Conservation (phyloP, 148 eudicot species). For the Cornus florida region DNA sequence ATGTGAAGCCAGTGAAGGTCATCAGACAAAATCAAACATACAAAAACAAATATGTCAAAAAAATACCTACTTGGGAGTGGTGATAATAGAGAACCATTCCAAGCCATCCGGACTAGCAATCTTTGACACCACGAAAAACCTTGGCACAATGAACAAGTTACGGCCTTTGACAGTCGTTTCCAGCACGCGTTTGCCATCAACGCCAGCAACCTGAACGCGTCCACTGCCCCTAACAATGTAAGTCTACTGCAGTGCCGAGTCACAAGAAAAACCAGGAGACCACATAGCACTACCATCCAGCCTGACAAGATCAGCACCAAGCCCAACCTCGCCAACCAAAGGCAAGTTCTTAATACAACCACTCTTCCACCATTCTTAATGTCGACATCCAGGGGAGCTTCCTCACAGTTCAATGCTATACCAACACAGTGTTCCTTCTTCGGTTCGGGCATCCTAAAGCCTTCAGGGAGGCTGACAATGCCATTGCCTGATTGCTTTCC, state of each 20-base stretch:
- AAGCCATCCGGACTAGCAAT: conserved; percentile 67
- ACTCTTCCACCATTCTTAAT: conserved; percentile 70
- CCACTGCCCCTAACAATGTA: conserved; percentile 82
- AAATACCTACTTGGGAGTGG: conserved; percentile 71
- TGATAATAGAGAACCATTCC: conserved; percentile 94
- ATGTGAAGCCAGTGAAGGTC: no score
- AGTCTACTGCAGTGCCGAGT: conserved; percentile 84
- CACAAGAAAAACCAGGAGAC: conserved; percentile 86
- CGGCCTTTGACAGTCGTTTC: conserved; percentile 71
- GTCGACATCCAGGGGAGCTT: conserved; percentile 84
- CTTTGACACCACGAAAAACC: conserved; percentile 85
- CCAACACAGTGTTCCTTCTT: conserved; percentile 58
- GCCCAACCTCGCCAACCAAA: conserved; percentile 76
- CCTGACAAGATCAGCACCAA: conserved; percentile 82
- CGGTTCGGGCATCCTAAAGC: conserved; percentile 69
- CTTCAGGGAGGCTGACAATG: conserved; percentile 53
- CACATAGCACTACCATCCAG: conserved; percentile 72
- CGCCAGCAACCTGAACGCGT: conserved; percentile 77
- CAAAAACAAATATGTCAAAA: no score
- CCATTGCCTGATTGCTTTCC: conserved; percentile 51
- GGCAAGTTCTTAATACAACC: conserved; percentile 86
- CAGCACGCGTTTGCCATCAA: conserved; percentile 70
- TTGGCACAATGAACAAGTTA: conserved; percentile 69
- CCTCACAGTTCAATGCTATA: conserved; percentile 74
- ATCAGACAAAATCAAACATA: no score